Base-by-base conservation (phyloP, 2,329 filamentous ascomycete species). In the Pestalotiopsis fici region DNA sequence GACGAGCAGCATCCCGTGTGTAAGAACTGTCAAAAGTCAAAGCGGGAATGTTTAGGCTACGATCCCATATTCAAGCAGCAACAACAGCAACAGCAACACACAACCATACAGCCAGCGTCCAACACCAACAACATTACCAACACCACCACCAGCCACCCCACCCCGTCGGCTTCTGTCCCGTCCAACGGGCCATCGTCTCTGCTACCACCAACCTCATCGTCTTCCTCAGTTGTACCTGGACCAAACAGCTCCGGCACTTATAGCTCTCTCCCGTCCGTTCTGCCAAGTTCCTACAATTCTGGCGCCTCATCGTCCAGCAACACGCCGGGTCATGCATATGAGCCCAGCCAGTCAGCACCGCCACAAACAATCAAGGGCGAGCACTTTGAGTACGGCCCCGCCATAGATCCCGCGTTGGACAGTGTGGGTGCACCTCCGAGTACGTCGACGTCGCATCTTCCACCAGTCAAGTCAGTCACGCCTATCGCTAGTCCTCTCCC, bases 1-100 rank as follows among this genome's bases (percentile, higher is more conserved):
- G 96, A 98, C 88, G 96, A 99, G 85, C 90, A 90, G 69, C 94
- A 97, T 80, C 96, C 96, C 25, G 90, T 91, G 68, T 99, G 96
- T 85, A 91, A 94, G 82, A 94, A 96, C 77, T 96, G 93, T 82
- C 91, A 91, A 77, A 96, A 96, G 80, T 94, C 92, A 73, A 96
- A 95, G 82, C 92, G 93, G 76, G 93, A 95, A 75, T 96, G 93
- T 76, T 78, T 94, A 61, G 93, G 93, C 66, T 96, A 96, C 87
- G 93, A 96, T 76, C 93, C 93, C 47, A 93, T 95, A 75, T 96
- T 95, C 83, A 93, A 94, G 80, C 88, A 88, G 72, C 88, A 91
- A 70, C 89, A 91, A 35, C 75, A 76, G 54, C 88, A 90, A 65
- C 91, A 86, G 91, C 60, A 87, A 90, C 70, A 91, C 94, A 70